Conservation (phyloP, 805 yeast genomes). For the Myxozyma vanderwaltii region DNA sequence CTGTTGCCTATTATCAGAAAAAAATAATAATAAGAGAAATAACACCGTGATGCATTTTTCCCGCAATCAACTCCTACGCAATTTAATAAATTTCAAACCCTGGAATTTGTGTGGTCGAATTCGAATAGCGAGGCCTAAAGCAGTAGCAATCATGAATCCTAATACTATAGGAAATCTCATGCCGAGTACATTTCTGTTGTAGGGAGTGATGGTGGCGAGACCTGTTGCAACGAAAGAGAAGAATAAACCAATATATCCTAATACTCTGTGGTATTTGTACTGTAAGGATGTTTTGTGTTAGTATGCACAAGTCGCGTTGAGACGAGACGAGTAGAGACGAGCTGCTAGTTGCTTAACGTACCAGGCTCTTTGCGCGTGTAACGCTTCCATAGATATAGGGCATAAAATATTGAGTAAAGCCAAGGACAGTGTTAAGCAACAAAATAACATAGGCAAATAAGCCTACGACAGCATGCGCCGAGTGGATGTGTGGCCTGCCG, state of each 20-base stretch:
- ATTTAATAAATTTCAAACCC: constrained; percentile 11
- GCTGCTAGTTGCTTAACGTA: neutral
- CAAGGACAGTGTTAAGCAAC: constrained; percentile 32
- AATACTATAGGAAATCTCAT: constrained; percentile 10
- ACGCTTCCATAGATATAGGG: constrained; percentile 39
- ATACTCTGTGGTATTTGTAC: constrained; percentile 40
- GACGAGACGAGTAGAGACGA: neutral
- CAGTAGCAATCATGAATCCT: constrained; percentile 14
- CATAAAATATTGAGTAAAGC: constrained; percentile 38
- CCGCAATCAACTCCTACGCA: neutral
- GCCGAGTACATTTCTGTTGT: constrained; percentile 21
- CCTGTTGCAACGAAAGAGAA: constrained; percentile 7
- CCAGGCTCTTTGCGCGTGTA: constrained; percentile 35
- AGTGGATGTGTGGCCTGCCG: constrained; percentile 34
- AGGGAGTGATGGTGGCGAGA: constrained; percentile 20
- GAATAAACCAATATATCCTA: constrained; percentile 35
- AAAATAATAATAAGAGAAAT: neutral
- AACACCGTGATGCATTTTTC: no score
- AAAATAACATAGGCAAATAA: constrained; percentile 33
- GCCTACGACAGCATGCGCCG: constrained; percentile 40
- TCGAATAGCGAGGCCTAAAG: constrained; percentile 25
- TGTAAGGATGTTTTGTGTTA: neutral
- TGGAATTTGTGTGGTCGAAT: constrained; percentile 29
- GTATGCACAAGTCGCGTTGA: neutral
- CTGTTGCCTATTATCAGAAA: neutral